Percentiles rank a stretch among this genome's conserved stretches.
Conservation (phyloP, 805 yeast species). For the Sugiyamaella americana region DNA sequence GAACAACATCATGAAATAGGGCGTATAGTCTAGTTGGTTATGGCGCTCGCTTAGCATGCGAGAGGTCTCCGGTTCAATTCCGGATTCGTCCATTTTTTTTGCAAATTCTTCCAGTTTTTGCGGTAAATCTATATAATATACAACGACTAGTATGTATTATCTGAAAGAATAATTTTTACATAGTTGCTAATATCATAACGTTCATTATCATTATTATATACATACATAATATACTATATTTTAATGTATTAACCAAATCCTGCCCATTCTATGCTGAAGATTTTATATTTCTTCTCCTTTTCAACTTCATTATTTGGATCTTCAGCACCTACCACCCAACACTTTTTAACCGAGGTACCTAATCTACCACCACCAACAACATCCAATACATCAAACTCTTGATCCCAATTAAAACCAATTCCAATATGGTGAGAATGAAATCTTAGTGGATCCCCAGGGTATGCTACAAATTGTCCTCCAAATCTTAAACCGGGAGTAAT, state of each 20-base stretch:
- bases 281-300: constrained; percentile 29
- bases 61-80: too few species aligned
- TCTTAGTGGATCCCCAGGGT: constrained; percentile 91
- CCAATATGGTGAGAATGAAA: constrained; percentile 85
- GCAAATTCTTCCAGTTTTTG: too few species aligned
- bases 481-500: constrained; percentile 83
- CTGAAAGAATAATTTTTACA: too few species aligned
- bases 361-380: constrained; percentile 82
- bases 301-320: constrained; percentile 17
- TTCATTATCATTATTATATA: too few species aligned
- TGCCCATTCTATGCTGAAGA: constrained; percentile 89
- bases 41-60: too few species aligned
- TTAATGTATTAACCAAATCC: constrained; percentile 94
- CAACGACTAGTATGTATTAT: too few species aligned
- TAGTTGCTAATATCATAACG: too few species aligned
- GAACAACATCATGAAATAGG: too few species aligned
- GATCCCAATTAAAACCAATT: constrained; percentile 43
- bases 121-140: too few species aligned
- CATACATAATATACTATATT: too few species aligned
- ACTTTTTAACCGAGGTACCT: constrained; percentile 87
- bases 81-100: too few species aligned
- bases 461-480: constrained; percentile 84
- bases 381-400: constrained; percentile 50
- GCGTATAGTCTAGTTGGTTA: too few species aligned
- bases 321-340: constrained; percentile 51